These are phyloP conservation scores for Solanum hybrid DNA, from an alignment of 305 asterid genomes.

Conservation along the genomic window DNA sequence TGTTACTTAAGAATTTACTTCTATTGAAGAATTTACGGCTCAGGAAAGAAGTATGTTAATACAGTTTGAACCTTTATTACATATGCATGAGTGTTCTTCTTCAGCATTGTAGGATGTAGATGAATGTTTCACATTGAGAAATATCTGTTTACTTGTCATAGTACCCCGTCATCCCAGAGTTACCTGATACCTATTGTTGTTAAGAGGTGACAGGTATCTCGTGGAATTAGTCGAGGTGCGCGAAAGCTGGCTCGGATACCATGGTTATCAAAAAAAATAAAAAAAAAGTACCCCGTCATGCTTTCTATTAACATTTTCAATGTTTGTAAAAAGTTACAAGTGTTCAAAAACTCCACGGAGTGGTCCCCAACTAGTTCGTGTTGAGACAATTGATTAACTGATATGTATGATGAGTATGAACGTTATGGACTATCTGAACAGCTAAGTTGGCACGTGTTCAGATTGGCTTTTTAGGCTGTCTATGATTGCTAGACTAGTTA, in stretches of 20 bases:
- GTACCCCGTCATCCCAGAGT: not conserved
- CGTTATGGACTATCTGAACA: not conserved
- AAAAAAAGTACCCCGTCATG: not conserved
- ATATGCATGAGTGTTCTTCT: not conserved
- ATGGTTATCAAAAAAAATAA: not conserved
- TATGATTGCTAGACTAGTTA: not conserved
- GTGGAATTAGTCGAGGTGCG: not conserved
- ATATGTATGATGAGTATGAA: not conserved
- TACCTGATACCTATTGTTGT: not conserved
- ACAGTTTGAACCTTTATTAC: not conserved
- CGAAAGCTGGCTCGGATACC: not conserved
- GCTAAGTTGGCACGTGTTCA: not conserved
- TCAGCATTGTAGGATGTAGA: not conserved
- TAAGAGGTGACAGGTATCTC: not conserved
- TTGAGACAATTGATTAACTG: not conserved
- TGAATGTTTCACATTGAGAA: not conserved
- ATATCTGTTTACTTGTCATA: not conserved
- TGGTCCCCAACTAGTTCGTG: not conserved
- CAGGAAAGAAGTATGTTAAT: not conserved
- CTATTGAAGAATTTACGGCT: not conserved
- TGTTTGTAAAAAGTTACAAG: not conserved
- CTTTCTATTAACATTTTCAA: not conserved
- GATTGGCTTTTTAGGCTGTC: not conserved
- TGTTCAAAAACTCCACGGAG: not conserved
- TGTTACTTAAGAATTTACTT: not conserved